Base-by-base conservation (phyloP, 768 basidiomycete genomes). In the Peribolospora kevripleyi region DNA sequence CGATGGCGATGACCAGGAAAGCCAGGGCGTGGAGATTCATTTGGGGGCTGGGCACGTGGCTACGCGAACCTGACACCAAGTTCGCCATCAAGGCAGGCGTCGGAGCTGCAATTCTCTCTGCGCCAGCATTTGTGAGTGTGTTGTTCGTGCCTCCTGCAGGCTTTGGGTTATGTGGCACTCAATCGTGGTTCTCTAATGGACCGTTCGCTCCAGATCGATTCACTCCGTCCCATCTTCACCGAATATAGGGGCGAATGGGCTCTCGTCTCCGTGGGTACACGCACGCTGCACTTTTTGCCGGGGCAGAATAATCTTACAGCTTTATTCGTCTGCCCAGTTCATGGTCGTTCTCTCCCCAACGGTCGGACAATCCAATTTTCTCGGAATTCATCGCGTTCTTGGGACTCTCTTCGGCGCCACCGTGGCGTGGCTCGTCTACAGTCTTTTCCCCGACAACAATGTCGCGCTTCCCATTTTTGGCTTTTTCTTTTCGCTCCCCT, bases 161-260 rank as follows among this genome's bases (percentile, higher is more conserved):
- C 25, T 25, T 25, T 25, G 25, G 25, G 25, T 25, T 25, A 25
- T 25, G 25, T 25, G 25, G 25, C 25, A 25, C 25, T 25, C 25
- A 25, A 25, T 25, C 25, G 25, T 25, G 25, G 25, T 25, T 25
- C 25, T 25, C 25, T 1, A n/a, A n/a, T n/a, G 25, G 25, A 25
- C 25, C 57, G 55, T 10, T 37, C 10, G 49, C 11, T 50, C 49
- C 5, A 6, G 25, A 40, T 84, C 57, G 81, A 83, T 53, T 58
- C 67, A 13, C 88, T 83, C 1, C 72, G 88, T 37, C 80, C 79
- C 4, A 67, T 77, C 3, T 95, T 93, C 63, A 71, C 84, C 47
- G 75, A 79, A 50, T 87, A 81, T 61, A 76, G 79, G 61, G 90
- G 90, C 42, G 87, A 95, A 68, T 98, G 91, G 91, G 87, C 87